Evolutionary conservation across 805 yeast genomes (phyloP), one percentile per base, ranked within the genome.

Genomic region (Sungouiozyma intestinalis): DNA sequence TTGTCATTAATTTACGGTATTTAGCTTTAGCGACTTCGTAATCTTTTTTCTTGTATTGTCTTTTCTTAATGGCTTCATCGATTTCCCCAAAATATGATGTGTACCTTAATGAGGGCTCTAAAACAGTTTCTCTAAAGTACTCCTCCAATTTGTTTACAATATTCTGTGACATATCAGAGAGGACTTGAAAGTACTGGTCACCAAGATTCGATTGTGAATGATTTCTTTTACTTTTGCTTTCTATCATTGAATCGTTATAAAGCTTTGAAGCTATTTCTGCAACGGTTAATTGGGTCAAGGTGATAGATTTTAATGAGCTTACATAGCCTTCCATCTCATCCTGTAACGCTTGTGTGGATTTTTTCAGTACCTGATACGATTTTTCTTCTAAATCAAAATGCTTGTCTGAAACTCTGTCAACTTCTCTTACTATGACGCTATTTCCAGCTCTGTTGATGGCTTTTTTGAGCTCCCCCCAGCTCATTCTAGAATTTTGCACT

Each of bases 401-500:
- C 57, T 79, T 81, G 60, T 85, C 94, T 44, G 72, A 74, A 4
- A 85, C 77, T 58, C 78, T 80, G 60, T 85, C 95, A 1, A 77
- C 69, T 39, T 74, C 61, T 54, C 72, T 74, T 16, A 75, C 72
- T 43, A 73, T 55, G 21, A 73, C 76, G 50, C 90, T 73, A 35
- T 84, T 81, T 9, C 97, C 94, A 42, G 97, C 96, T 60, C 97
- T 76, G 57, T 79, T 83, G 21, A 90, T 79, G 5, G 97, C 97
- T 67, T 90, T 90, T 66, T 90, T 92, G 64, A 90, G 88, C 39
- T 98, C 98, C 27, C 75, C 79, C 98, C 98, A 88, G 55, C 95
- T 83, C 97, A 88, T 84, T 15, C 14, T 31, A 11, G 16, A 19
- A 32, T 18, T 19, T 13, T 24, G 24, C 15, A 14, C 16, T 15